phyloP scores from a whole-genome alignment of 1,284 basidiomycete species.

The Cutaneotrichosporon sp. region DNA sequence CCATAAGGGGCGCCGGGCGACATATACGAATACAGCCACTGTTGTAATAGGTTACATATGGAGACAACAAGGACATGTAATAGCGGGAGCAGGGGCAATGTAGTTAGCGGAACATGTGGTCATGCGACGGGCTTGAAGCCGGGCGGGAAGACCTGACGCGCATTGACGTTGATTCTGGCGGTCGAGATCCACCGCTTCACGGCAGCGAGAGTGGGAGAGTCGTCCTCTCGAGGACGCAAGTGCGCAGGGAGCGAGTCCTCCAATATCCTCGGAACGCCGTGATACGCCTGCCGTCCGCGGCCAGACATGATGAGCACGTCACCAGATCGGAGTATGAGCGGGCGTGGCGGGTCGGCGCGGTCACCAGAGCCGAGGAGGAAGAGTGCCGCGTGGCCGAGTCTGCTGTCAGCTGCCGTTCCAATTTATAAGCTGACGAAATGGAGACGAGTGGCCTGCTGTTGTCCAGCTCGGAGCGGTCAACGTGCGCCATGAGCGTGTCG shows the following conservation, averaged over 20 bases:
- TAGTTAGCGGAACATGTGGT: not conserved
- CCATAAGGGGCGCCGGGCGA: not conserved
- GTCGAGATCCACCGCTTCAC: slow-evolving; percentile 59
- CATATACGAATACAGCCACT: not conserved
- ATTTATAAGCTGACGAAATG: slow-evolving; percentile 67
- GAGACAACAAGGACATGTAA: not conserved
- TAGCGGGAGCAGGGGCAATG: not conserved
- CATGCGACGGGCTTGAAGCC: slow-evolving; percentile 21
- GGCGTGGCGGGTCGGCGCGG: slow-evolving; percentile 69
- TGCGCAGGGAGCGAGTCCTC: slow-evolving; percentile 71
- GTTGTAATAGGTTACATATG: not conserved
- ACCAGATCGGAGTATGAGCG: slow-evolving; percentile 79
- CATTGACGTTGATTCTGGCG: slow-evolving; percentile 75
- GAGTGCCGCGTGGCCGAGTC: slow-evolving; percentile 78
- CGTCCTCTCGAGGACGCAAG: slow-evolving; percentile 51
- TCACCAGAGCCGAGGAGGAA: slow-evolving; percentile 84
- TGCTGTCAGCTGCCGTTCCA: slow-evolving; percentile 43
- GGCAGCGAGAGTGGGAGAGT: slow-evolving; percentile 50
- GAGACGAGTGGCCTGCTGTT: slow-evolving; percentile 74
- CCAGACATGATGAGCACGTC: slow-evolving; percentile 92
- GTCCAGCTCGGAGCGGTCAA: slow-evolving; percentile 85
- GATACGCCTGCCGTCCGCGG: slow-evolving; percentile 74
- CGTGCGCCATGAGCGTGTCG: slow-evolving; percentile 90
- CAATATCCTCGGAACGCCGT: slow-evolving; percentile 84
- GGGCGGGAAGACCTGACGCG: slow-evolving; percentile 66